Base-by-base conservation (phyloP, 352 stramenopile species). In the Phytophthora ohioensis region DNA sequence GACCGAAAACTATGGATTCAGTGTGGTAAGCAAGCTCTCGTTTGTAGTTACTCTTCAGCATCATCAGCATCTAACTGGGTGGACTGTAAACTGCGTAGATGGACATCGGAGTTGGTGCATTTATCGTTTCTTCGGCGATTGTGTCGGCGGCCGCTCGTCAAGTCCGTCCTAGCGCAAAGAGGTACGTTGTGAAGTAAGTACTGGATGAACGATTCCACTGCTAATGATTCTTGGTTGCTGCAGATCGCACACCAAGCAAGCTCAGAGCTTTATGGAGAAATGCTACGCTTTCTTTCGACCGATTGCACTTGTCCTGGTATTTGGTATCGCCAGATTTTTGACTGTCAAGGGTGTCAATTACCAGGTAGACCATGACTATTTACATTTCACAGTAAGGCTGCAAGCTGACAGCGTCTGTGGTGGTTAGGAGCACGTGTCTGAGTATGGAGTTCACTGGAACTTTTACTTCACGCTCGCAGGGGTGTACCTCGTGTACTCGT, bases 381-480 rank as follows among this genome's bases (percentile, higher is more conserved):
- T 57, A 21, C 21, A 32, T 46, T 41, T 10, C 27, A 35, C 5
- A 13, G 15, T 36, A 52, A 10, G 10, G 45, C 11, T 52, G 9
- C n/a, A 27, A 54, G 45, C 34, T 72, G 11, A 73, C 31, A 3
- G 38, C 54, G n/a, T 52, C 6, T 57, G 11, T 75, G 49, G 39
- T 54, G 21, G 54, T 36, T 70, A 97, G 80, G 91, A 98, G 61
- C 97, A 99, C 66, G 96, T 99, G 45, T 97, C 88, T 5, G 98
- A 99, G 81, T 99, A 99, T 76, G 98, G 98, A 35, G 91, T 99
- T 17, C 98, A 99, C 80, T 99, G 98, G 98, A 99, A 99, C 81
- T 99, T 99, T 71, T 99, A 99, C 82, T 98, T 99, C 63, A 99
- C 97, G 4, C 87, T 99, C 17, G 90, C 82, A 12, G 88, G 82